Percentiles rank a stretch among this genome's conserved stretches.
Conservation (phyloP, 1,139 yeast species). For the Taphrina confusa region DNA sequence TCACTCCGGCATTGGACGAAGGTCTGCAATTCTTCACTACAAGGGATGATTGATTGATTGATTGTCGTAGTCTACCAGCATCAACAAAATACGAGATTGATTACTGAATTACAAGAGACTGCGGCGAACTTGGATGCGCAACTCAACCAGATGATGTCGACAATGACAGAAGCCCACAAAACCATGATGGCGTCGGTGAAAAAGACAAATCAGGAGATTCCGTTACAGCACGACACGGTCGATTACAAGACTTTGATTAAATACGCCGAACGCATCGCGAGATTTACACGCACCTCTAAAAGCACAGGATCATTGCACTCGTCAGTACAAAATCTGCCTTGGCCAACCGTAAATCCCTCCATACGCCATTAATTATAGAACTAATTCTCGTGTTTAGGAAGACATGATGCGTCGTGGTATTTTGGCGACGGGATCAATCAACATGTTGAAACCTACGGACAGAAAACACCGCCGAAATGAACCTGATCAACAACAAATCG, state of each 20-base stretch:
- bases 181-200: not conserved
- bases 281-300: not conserved
- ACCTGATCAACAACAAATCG: not conserved
- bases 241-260: constrained; percentile 1
- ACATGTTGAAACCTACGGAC: not conserved
- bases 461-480: not conserved
- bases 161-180: constrained; percentile 5
- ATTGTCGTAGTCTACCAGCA: constrained; percentile 8
- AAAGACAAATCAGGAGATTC: not conserved
- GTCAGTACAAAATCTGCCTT: not conserved
- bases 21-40: no score
- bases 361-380: no score
- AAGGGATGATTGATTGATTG: no score
- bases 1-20: constrained; percentile 12
- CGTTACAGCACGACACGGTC: constrained; percentile 14
- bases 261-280: constrained; percentile 24
- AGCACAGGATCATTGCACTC: not conserved
- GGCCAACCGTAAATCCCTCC: constrained; percentile 13
- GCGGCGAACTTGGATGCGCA: not conserved
- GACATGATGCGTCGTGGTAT: constrained; percentile 19
- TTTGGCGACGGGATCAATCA: not conserved
- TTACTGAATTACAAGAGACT: constrained; percentile 1
- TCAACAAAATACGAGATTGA: not conserved
- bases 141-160: constrained; percentile 3
- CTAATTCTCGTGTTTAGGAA: constrained; percentile 6